Percentiles rank a stretch among this genome's conserved stretches.
Evolutionary conservation across 768 basidiomycete genomes (phyloP).

Genomic region (Termitomyces sp.): DNA sequence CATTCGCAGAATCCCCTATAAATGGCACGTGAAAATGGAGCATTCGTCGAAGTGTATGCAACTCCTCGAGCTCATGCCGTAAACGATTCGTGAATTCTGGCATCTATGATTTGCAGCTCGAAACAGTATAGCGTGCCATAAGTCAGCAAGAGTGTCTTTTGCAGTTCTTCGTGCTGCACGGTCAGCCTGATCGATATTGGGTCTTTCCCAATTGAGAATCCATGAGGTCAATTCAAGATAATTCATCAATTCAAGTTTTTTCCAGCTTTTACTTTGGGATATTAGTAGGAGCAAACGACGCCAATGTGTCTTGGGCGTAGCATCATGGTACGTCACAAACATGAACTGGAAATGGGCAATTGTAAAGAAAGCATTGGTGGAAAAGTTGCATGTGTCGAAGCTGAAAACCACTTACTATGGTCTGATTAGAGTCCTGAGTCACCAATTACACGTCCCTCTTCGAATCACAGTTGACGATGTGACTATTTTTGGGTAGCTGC

Average conservation of each 20-base stretch:
- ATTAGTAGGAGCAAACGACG: too few relatives aligned
- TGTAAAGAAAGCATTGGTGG: neutral
- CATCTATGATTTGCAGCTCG: neutral
- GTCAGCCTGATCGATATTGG: too few relatives aligned
- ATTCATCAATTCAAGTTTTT: neutral
- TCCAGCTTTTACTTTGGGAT: too few relatives aligned
- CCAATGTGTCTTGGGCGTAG: neutral
- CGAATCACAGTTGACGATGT: neutral
- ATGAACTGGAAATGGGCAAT: too few relatives aligned
- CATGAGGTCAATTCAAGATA: neutral
- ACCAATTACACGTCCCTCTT: neutral
- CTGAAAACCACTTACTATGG: neutral
- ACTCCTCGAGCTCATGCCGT: neutral
- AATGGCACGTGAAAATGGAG: neutral
- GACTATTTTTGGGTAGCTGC: neutral
- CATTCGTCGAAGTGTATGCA: neutral
- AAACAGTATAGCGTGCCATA: neutral
- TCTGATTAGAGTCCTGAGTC: too few relatives aligned
- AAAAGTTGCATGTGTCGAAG: neutral
- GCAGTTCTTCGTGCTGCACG: neutral
- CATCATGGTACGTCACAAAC: neutral
- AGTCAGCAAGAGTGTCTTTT: neutral
- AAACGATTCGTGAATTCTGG: neutral
- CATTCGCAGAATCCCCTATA: neutral
- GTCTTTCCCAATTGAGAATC: neutral